Percentiles rank a stretch among this genome's conserved stretches.
Evolutionary conservation across 176 grass and related monocot genomes (phyloP).

Genomic region (Eragrostis nindensis): DNA sequence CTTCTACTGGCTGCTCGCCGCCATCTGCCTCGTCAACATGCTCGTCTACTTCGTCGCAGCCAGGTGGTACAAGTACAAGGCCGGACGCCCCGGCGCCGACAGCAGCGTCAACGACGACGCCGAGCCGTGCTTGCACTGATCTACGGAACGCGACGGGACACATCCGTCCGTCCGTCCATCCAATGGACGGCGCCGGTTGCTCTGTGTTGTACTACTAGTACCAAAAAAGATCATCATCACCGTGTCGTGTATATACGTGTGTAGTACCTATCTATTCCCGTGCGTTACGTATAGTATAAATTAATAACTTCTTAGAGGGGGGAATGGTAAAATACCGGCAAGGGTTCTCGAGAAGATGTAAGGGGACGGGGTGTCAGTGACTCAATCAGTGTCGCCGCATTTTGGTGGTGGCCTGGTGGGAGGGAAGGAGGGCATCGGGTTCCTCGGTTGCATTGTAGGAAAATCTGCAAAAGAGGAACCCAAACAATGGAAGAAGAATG

Average conservation of each 20-base stretch:
- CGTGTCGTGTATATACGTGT: conserved; percentile 12
- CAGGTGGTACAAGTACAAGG: conserved; percentile 90
- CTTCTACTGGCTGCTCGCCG: conserved; percentile 94
- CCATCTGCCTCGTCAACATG: conserved; percentile 61
- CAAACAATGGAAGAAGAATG: neutral
- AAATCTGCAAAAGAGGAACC: neutral
- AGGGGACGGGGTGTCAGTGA: conserved; percentile 22
- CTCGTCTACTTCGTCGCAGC: conserved; percentile 63
- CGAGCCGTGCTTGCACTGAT: conserved; percentile 52
- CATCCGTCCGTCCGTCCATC: conserved; percentile 2
- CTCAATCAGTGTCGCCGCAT: conserved; percentile 21
- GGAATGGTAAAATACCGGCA: conserved; percentile 1
- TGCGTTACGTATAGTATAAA: conserved; percentile 43
- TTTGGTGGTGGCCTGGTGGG: conserved; percentile 3
- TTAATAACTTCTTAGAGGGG: conserved; percentile 56
- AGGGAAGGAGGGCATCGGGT: too few relatives aligned
- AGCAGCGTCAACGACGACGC: conserved; percentile 46
- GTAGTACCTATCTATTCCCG: neutral
- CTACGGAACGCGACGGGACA: neutral
- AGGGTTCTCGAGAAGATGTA: neutral
- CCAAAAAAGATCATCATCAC: too few relatives aligned
- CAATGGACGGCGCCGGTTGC: conserved; percentile 17
- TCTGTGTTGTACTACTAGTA: conserved; percentile 33
- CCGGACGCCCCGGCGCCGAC: conserved; percentile 28
- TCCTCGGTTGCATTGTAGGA: neutral